Evolutionary conservation across 176 grass and related monocot species (phyloP).

Genomic region (Zea luxurians): DNA sequence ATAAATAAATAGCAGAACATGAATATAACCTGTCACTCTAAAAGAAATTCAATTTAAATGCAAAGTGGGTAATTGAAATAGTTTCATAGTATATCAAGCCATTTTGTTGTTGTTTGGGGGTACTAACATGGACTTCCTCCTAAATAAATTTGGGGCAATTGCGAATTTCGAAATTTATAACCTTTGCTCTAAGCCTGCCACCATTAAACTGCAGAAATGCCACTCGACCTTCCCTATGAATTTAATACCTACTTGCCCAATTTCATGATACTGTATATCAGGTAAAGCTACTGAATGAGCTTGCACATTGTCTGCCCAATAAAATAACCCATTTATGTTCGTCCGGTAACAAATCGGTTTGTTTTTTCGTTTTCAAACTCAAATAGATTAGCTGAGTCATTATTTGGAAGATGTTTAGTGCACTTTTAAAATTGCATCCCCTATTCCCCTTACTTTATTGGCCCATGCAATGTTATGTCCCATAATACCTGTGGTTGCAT

Average conservation of each 20-base stretch:
- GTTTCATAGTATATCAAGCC: neutral
- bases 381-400: neutral
- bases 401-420: neutral
- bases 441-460: slow-evolving; percentile 14
- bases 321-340: neutral
- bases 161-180: neutral
- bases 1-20: neutral
- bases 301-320: neutral
- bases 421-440: neutral
- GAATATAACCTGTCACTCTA: neutral
- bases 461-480: neutral
- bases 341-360: neutral
- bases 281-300: neutral
- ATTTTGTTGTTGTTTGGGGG: neutral
- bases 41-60: neutral
- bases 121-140: neutral
- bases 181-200: neutral
- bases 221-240: neutral
- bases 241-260: neutral
- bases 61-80: neutral
- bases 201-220: neutral
- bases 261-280: slow-evolving; percentile 13
- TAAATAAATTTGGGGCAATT: neutral
- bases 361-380: slow-evolving; percentile 4
- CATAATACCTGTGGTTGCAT: neutral